Evolutionary conservation across 2,329 filamentous ascomycete species (phyloP).

Genomic region (Apiospora saccharicola): DNA sequence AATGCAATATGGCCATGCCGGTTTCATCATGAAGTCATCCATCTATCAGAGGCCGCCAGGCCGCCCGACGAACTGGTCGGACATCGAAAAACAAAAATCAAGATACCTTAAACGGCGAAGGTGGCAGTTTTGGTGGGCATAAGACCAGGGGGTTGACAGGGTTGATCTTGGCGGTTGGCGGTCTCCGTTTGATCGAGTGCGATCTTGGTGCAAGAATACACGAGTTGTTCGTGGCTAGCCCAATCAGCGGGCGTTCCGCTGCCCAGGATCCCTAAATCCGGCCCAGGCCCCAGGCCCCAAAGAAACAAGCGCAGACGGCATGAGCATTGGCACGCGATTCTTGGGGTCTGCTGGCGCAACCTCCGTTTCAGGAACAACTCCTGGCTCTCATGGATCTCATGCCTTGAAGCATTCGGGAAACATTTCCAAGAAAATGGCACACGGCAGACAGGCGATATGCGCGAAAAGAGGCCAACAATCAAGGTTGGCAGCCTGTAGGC

Average conservation of each 20-base stretch:
- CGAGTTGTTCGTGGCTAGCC: not conserved
- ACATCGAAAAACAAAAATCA: not conserved
- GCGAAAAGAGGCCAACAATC: constrained; percentile 1
- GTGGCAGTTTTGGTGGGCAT: constrained; percentile 7
- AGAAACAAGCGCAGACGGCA: constrained; percentile 4
- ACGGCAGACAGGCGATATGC: not conserved
- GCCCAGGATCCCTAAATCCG: not conserved
- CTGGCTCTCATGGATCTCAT: constrained; percentile 19
- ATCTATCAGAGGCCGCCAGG: constrained; percentile 5
- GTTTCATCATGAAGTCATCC: not conserved
- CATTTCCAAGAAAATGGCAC: constrained; percentile 12
- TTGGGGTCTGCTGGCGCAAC: not conserved
- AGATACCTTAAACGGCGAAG: not conserved
- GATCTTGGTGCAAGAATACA: constrained; percentile 11
- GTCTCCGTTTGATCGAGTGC: constrained; percentile 9
- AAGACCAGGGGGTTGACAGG: not conserved
- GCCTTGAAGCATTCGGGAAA: constrained; percentile 18
- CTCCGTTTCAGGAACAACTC: constrained; percentile 1
- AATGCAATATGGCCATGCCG: not conserved
- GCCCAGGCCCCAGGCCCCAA: not conserved
- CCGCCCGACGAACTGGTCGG: not conserved
- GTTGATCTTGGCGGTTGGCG: constrained; percentile 11
- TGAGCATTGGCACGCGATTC: constrained; percentile 1
- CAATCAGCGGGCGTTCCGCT: not conserved
- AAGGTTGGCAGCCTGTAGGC: not conserved